Evolutionary conservation across 2,329 filamentous ascomycete species (phyloP), one percentile per base, ranked within the genome.

Genomic region (Atkinsonella hypoxylon): DNA sequence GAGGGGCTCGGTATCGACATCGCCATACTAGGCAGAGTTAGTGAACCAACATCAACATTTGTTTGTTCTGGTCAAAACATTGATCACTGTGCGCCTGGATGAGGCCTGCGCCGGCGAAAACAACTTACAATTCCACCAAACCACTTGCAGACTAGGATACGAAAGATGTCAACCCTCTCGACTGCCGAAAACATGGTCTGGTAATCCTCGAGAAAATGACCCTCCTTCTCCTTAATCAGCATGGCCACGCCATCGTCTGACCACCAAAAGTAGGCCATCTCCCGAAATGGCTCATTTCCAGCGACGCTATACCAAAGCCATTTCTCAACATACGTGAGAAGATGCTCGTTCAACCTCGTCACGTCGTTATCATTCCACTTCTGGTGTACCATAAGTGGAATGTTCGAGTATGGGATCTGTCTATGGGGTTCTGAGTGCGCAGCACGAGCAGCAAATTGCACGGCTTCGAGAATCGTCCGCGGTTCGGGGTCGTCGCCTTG

Each of bases 181-280:
- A 60, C 56, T 8, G 49, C 53, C 8, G 56, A 54, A 34, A 59
- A 58, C 42, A 53, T 26, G 4, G 47, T 39, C 3, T 53, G 46
- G 17, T 55, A 58, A 32, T 55, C 54, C 9, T 52, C 30, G 9
- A 55, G 13, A 20, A 59, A 54, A 7, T 53, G 48, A 2, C n/a
- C 17, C 40, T 59, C 55, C 42, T 53, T 55, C n/a, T 54, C 53
- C 5, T 54, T 48, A 36, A 59, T 54, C 20, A 60, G 50, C 49
- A 49, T 42, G 34, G 44, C 31, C 17, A 59, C 57, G 2, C 58
- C 58, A 0, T 54, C 47, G 31, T 60, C 55, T 10, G 54, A 50
- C 58, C 58, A 60, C 48, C 59, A 57, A 34, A 60, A 58, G 34
- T 60, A 60, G 13, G 58, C 56, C 57, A 60, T 60, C 32, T 54